These are phyloP conservation scores for Cinchona pubescens DNA, from an alignment of 257 asterid genomes.

Conservation along the genomic window DNA sequence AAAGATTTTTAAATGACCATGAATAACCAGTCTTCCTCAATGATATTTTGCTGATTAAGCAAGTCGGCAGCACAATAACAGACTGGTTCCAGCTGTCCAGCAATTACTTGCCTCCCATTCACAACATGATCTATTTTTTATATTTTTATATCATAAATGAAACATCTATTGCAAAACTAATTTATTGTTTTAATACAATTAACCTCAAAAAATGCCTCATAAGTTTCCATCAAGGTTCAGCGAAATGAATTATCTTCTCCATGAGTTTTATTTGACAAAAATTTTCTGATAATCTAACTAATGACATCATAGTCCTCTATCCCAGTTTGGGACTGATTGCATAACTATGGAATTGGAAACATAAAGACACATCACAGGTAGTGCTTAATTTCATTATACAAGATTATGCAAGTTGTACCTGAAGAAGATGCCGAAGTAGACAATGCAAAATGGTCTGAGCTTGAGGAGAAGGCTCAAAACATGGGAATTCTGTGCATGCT, in stretches of 20 bases:
- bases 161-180: background rate
- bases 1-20: background rate
- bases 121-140: background rate
- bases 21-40: background rate
- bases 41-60: background rate
- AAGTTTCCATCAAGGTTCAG: background rate
- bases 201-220: background rate
- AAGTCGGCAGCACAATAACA: background rate
- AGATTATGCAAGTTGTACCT: slow-evolving; percentile 46
- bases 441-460: slow-evolving; percentile 98
- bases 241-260: background rate
- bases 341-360: background rate
- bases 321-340: background rate
- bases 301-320: background rate
- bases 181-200: no score
- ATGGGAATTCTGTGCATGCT: slow-evolving; percentile 96
- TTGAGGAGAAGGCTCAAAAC: slow-evolving; percentile 98
- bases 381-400: background rate
- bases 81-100: no score
- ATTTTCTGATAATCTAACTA: background rate
- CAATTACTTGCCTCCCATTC: background rate
- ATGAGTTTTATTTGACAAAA: background rate
- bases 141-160: background rate
- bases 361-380: no score
- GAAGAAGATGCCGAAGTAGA: slow-evolving; percentile 96